Evolutionary conservation across 202 grass and related monocot genomes (phyloP).

Genomic region (Saccharum hybrid): DNA sequence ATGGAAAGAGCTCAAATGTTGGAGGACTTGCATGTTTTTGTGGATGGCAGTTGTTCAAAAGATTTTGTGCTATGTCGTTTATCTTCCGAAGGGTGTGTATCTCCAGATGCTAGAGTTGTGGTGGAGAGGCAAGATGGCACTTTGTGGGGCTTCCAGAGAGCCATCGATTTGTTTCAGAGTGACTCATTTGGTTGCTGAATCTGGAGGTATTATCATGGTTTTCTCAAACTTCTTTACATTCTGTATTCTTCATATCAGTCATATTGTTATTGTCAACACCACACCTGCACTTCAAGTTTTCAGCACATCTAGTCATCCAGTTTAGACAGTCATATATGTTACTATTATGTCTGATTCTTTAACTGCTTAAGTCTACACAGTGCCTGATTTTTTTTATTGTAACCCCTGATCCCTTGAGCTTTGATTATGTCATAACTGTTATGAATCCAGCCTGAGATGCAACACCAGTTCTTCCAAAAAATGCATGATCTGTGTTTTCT

Average conservation of each 20-base stretch:
- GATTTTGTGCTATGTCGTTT: slow-evolving; percentile 45
- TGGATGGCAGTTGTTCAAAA: slow-evolving; percentile 47
- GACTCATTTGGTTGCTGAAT: slow-evolving; percentile 52
- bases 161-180: slow-evolving; percentile 28
- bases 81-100: slow-evolving; percentile 47
- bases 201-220: slow-evolving; percentile 29
- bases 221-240: neutral
- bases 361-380: neutral
- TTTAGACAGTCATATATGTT: neutral
- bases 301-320: neutral
- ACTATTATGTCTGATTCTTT: slow-evolving; percentile 1
- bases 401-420: neutral
- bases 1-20: slow-evolving; percentile 63
- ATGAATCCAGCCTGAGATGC: neutral
- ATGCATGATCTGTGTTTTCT: neutral
- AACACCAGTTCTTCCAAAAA: neutral
- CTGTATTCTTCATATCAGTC: neutral
- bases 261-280: slow-evolving; percentile 7
- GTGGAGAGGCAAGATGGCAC: slow-evolving; percentile 35
- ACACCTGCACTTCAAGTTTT: neutral
- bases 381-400: neutral
- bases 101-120: slow-evolving; percentile 44
- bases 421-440: neutral
- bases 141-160: slow-evolving; percentile 45
- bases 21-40: slow-evolving; percentile 50